Base-by-base conservation (phyloP, 2,329 filamentous ascomycete species). In the Talaromyces sp. region DNA sequence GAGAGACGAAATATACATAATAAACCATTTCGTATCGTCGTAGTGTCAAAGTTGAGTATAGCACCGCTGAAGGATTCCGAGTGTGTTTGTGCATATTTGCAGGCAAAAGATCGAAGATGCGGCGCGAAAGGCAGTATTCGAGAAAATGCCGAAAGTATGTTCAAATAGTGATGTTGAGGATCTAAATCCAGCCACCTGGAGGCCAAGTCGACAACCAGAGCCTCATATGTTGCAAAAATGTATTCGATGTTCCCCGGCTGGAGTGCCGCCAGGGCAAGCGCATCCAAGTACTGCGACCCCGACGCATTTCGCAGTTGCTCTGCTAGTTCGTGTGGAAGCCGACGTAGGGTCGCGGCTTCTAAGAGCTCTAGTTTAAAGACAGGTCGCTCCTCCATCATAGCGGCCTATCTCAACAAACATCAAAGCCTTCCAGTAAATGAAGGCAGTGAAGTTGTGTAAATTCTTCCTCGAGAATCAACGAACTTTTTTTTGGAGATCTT, bases 101-200 rank as follows among this genome's bases (percentile, higher is more conserved):
- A 85, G 68, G 92, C 85, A 75, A 93, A 91, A 67, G 88, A 85
- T 62, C 89, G 88, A 51, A 98, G 83, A 74, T 94, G 88, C 60
- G 92, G 91, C 69, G 91, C 91, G 81, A 95, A 89, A 19, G 92
- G 91, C 71, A 97, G 77, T 68, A 97, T 84, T 72, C 91, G 86
- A 67, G 91, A 90, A 79, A 97, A 91, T 36, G 91, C 89, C 64
- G 89, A 85, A 68, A 94, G 84, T 61, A 89, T 74, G 66, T 73
- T 74, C 65, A 76, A 69, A 67, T 71, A 72, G 68, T 78, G 74
- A 63, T 70, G 67, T 59, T 75, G 69, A 58, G 72, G 68, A 68
- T 79, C 73, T 53, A 74, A 72, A 40, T 71, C 70, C 60, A 90
- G 82, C 92, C 92, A 96, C 81, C 90, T 84, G 68, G 92, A 90